Base-by-base conservation (phyloP, 1,284 basidiomycete genomes). In the Tilletia walkeri region DNA sequence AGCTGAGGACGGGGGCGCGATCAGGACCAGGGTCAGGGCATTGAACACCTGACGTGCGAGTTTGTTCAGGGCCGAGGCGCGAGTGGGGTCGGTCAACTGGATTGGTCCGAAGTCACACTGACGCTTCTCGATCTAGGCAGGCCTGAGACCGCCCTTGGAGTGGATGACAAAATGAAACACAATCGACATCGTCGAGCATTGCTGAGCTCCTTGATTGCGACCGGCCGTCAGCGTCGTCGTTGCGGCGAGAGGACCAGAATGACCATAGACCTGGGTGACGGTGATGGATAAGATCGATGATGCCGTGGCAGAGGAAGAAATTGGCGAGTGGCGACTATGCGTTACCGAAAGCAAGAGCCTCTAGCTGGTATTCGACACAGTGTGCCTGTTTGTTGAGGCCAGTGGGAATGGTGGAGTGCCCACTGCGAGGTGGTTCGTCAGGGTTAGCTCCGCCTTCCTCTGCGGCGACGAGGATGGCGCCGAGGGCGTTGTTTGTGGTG, bases 41-140 rank as follows among this genome's bases (percentile, higher is more conserved):
- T 80, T 80, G 66, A 77, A 77, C 67, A 79, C 76, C 70, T 80
- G 79, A 38, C 79, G 74, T 36, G 79, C 68, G n/a, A 79, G 68
- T 71, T 80, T 80, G 50, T 73, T 72, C 70, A 72, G 73, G 49
- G 75, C 72, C 66, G 75, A 76, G 69, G 76, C 77, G 48, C 63
- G 69, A 68, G 76, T 76, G 63, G 68, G 71, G 69, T 78, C 78
- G 10, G 76, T 72, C 65, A 80, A 71, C 67, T 75, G 71, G 68
- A 79, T 80, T 41, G 73, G 70, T 47, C 79, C 79, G 68, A 76
- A 68, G 34, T 69, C 54, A 24, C 39, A 54, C 67, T 75, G 71
- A 18, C 78, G 70, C 36, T 53, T 45, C 53, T 71, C 69, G 12
- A 76, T 76, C 65, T 76, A 73, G 9, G 70, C 67, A 16, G 70